These are phyloP conservation scores for Yarrowia keelungensis DNA, from an alignment of 805 yeast genomes.

Conservation along the genomic window DNA sequence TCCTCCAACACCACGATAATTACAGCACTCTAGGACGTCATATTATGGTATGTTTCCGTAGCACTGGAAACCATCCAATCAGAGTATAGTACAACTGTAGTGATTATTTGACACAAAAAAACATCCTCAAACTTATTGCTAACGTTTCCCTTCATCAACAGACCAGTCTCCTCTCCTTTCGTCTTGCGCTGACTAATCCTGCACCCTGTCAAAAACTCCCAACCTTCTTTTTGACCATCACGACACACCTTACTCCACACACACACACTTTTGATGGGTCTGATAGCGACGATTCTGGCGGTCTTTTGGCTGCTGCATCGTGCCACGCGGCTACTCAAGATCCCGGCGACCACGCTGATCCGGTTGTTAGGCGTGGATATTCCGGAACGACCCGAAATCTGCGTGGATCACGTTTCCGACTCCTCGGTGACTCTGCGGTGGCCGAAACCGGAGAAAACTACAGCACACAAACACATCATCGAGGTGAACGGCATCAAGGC, in stretches of 20 bases:
- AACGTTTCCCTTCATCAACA: no score
- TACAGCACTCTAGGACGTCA: no score
- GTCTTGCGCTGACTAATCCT: neutral
- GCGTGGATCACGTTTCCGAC: conserved; percentile 47
- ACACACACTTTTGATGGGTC: conserved; percentile 34
- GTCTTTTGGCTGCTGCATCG: conserved; percentile 50
- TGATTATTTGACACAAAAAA: no score
- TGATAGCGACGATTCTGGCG: conserved; percentile 47
- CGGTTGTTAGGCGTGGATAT: conserved; percentile 50
- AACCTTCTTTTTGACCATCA: conserved; percentile 5
- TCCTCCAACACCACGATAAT: no score
- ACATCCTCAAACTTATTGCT: no score
- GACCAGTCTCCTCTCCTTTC: no score
- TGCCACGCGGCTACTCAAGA: conserved; percentile 48
- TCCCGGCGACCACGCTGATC: conserved; percentile 49
- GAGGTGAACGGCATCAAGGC: conserved; percentile 50
- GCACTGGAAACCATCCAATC: no score
- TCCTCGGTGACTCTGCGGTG: conserved; percentile 49
- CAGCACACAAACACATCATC: conserved; percentile 47
- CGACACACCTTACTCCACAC: neutral
- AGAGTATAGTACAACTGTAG: no score
- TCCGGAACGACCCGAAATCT: conserved; percentile 49
- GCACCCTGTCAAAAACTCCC: neutral
- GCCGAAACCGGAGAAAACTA: conserved; percentile 48
- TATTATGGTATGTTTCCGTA: no score